A percentile compares a stretch with the other conserved stretches of the same genome.
These are phyloP conservation scores for Podospora comata DNA, from an alignment of 495 filamentous ascomycete species.

Conservation along the genomic window DNA sequence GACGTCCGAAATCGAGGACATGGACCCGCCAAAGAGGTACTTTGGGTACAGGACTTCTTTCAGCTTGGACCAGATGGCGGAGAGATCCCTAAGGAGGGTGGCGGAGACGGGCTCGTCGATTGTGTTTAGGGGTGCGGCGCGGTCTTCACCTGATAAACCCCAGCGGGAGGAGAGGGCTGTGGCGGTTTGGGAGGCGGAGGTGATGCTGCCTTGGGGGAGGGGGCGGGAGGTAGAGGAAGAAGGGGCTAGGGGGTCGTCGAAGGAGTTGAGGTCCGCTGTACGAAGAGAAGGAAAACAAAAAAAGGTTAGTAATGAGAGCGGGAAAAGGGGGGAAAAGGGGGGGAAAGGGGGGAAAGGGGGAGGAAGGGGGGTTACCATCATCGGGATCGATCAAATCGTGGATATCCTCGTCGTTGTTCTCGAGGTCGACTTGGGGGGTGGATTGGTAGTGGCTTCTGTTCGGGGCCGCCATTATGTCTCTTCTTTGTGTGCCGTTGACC, in stretches of 20 bases:
- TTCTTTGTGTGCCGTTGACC: background rate
- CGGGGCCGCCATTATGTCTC: slow-evolving; percentile 31
- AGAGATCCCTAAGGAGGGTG: slow-evolving; percentile 82
- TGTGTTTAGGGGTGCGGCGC: slow-evolving; percentile 85
- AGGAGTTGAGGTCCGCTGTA: slow-evolving; percentile 75
- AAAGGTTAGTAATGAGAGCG: background rate
- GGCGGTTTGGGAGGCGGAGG: slow-evolving; percentile 39
- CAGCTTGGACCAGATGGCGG: slow-evolving; percentile 97
- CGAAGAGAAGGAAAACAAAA: background rate
- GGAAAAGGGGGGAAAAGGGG: background rate
- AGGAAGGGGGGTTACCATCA: slow-evolving; percentile 59
- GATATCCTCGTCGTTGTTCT: slow-evolving; percentile 54
- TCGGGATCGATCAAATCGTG: slow-evolving; percentile 92
- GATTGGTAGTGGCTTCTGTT: slow-evolving; percentile 54
- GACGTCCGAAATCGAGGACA: slow-evolving; percentile 58
- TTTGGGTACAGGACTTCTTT: slow-evolving; percentile 96
- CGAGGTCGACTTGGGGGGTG: slow-evolving; percentile 69
- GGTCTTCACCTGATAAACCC: slow-evolving; percentile 85
- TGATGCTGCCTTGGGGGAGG: slow-evolving; percentile 50
- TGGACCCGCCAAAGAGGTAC: slow-evolving; percentile 81
- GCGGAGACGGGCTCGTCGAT: slow-evolving; percentile 98
- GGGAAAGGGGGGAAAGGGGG: background rate
- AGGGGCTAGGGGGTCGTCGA: slow-evolving; percentile 75
- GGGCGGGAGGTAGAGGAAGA: slow-evolving; percentile 66
- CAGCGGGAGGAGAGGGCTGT: slow-evolving; percentile 75